phyloP scores from a whole-genome alignment of 805 yeast species.

The Metschnikowia koreensis region DNA sequence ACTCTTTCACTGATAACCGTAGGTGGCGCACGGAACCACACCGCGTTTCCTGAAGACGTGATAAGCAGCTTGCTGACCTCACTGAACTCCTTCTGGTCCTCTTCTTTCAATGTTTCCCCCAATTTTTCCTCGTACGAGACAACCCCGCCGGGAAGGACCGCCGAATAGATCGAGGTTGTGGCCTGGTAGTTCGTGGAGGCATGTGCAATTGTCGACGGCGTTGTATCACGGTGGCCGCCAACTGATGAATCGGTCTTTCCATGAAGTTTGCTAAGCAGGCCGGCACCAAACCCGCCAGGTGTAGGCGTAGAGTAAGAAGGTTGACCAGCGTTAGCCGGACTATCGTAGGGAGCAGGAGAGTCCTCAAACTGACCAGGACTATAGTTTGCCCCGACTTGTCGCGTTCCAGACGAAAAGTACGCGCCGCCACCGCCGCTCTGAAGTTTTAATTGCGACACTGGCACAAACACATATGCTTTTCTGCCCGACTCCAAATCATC shows the following conservation, averaged over 20 bases:
- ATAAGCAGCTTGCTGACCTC: conserved; percentile 16
- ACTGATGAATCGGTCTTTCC: conserved; percentile 1
- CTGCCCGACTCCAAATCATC: conserved; percentile 37
- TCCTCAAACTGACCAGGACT: conserved; percentile 14
- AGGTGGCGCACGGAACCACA: conserved; percentile 75
- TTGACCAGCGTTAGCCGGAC: conserved; percentile 3
- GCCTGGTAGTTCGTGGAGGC: conserved; percentile 24
- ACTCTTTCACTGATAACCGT: conserved; percentile 31
- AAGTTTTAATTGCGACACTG: conserved; percentile 42
- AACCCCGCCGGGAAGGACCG: conserved; percentile 38
- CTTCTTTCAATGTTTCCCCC: conserved; percentile 6
- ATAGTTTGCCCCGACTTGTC: conserved; percentile 15
- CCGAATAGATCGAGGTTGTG: conserved; percentile 35
- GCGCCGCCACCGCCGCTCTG: conserved; percentile 18
- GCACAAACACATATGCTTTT: conserved; percentile 43
- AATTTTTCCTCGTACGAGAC: conserved; percentile 30
- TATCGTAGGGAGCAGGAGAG: conserved; percentile 7
- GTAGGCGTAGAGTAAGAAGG: conserved; percentile 8
- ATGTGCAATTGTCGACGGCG: conserved; percentile 6
- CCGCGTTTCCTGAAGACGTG: conserved; percentile 14
- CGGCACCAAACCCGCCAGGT: conserved; percentile 2
- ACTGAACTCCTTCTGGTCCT: conserved; percentile 1
- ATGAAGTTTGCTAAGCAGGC: conserved; percentile 3
- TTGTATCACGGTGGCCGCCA: conserved; percentile 8
- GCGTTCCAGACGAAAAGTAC: conserved; percentile 15